Base-by-base conservation (phyloP, 1,284 basidiomycete species). In the Boletus austroedulis region DNA sequence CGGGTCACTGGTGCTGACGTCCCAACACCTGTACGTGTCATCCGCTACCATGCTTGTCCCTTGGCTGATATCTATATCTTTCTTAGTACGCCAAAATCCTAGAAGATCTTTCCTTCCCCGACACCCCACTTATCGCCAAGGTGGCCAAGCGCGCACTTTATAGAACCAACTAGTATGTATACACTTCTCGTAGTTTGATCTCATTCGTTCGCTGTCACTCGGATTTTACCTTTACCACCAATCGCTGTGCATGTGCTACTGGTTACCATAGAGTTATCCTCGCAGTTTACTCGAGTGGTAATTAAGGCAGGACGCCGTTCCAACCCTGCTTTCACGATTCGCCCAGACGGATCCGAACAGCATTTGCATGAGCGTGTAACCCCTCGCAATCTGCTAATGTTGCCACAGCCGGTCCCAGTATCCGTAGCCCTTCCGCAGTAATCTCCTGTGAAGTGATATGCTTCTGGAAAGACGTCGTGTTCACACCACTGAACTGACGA, bases 391-490 rank as follows among this genome's bases (percentile, higher is more conserved):
- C 94, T 3, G 97, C 97, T 31, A 99, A 77, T 19, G 89, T 92
- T 26, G 87, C 89, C 7, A 99, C 97, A 15, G 92, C 82, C 11
- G 96, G 95, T 4, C 97, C 97, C 24, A 99, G 81, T 4, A 72
- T 79, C 64, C 80, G 78, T 54, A 99, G 78, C 8, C 97, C 97
- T 21, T 85, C 85, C 17, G 80, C 75, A 5, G 94, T 92, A 29
- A 99, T 83, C 69, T 95, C 90, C 73, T 99, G 97, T 10, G 92
- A 92, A 8, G 97, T 99, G 70, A 99, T 98, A 75, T 98, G 92
- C 76, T 99, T 99, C 76, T 98, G 95, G 88, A 99, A 99, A 2
- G 95, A 95, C 23, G 87, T 80, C 0, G 96, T 98, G 76, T 97
- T 98, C 65, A 99, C 97, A 19, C 97, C 97, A 64, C 93, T 95